These are phyloP conservation scores for Cladophialophora psammophila DNA, from an alignment of 2,329 filamentous ascomycete species.

Conservation along the genomic window DNA sequence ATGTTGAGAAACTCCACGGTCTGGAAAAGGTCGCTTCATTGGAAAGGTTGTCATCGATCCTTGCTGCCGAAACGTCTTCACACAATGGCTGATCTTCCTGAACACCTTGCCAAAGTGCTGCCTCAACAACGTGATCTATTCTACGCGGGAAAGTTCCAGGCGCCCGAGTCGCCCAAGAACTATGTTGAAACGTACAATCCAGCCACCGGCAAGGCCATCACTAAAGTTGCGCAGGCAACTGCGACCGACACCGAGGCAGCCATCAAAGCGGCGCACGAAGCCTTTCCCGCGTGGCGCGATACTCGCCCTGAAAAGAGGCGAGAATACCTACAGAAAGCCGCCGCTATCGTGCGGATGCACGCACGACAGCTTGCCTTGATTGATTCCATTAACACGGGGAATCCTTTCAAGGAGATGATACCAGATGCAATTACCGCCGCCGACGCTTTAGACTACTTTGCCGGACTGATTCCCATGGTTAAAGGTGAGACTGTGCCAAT, in stretches of 20 bases:
- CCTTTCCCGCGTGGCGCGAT: slow-evolving; percentile 40
- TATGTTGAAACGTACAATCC: slow-evolving; percentile 39
- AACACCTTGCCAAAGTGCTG: not conserved
- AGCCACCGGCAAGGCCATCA: slow-evolving; percentile 39
- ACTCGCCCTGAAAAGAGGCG: slow-evolving; percentile 39
- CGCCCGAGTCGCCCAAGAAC: not conserved
- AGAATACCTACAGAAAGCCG: slow-evolving; percentile 39
- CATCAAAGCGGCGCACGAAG: slow-evolving; percentile 37
- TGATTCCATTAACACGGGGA: slow-evolving; percentile 45
- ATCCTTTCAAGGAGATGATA: slow-evolving; percentile 40
- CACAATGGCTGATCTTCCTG: not conserved
- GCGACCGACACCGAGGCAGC: slow-evolving; percentile 38
- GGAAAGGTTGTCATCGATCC: not conserved
- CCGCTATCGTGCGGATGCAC: slow-evolving; percentile 43
- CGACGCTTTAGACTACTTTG: slow-evolving; percentile 40
- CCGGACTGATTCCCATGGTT: slow-evolving; percentile 40
- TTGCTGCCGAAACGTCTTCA: not conserved
- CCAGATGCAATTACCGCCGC: slow-evolving; percentile 39
- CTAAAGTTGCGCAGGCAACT: slow-evolving; percentile 34
- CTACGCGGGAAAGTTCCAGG: not conserved
- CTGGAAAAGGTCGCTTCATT: not conserved
- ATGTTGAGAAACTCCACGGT: not conserved
- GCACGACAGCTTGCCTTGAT: slow-evolving; percentile 40
- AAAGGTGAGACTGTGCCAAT: slow-evolving; percentile 40
- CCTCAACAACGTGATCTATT: not conserved